A percentile compares a stretch with the other conserved stretches of the same genome.
phyloP scores from a whole-genome alignment of 495 filamentous ascomycete species.

The Penicillium robsamsonii region DNA sequence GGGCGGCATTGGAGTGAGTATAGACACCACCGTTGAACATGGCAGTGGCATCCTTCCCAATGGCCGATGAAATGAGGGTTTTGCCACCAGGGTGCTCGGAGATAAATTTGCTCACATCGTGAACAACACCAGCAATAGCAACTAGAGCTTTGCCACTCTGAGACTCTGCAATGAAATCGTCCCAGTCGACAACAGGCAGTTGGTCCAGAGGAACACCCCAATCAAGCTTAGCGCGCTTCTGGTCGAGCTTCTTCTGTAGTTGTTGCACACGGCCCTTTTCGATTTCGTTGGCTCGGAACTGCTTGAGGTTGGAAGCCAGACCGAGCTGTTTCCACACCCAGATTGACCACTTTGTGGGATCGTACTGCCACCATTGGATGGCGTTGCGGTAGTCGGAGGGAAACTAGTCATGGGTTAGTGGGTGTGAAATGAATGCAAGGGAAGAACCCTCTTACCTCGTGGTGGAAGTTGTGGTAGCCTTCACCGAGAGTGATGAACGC shows the following conservation, averaged over 20 bases:
- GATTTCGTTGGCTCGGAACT: constrained; percentile 89
- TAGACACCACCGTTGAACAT: constrained; percentile 97
- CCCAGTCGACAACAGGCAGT: constrained; percentile 88
- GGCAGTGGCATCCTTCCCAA: constrained; percentile 90
- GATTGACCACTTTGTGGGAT: constrained; percentile 93
- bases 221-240: constrained; percentile 77
- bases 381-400: constrained; percentile 95
- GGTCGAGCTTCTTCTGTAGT: constrained; percentile 92
- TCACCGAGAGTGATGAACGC: constrained; percentile 88
- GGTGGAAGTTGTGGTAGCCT: constrained; percentile 97
- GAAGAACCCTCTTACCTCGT: constrained; percentile 45
- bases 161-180: constrained; percentile 75
- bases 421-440: not conserved
- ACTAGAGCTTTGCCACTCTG: constrained; percentile 77
- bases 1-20: constrained; percentile 86
- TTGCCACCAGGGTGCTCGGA: constrained; percentile 89
- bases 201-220: constrained; percentile 87
- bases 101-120: constrained; percentile 84
- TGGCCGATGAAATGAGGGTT: constrained; percentile 74
- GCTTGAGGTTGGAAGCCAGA: constrained; percentile 84
- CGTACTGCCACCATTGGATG: constrained; percentile 91
- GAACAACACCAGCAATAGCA: constrained; percentile 82
- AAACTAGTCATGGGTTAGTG: constrained; percentile 52
- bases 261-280: constrained; percentile 93
- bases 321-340: constrained; percentile 85